phyloP scores from a whole-genome alignment of 108 stramenopile genomes.

The Cyclotella choctawhatcheeana region DNA sequence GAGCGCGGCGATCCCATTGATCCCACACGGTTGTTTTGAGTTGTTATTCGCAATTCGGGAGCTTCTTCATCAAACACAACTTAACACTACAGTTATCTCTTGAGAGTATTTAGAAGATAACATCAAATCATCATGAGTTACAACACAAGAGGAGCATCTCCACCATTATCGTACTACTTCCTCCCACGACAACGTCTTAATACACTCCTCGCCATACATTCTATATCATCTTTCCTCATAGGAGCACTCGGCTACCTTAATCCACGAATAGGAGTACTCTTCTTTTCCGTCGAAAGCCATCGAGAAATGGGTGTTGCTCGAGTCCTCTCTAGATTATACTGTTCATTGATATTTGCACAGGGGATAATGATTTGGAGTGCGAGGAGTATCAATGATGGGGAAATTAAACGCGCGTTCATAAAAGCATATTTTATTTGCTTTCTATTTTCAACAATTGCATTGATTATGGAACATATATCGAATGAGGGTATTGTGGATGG shows the following conservation, averaged over 20 bases:
- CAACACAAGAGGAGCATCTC: constrained; percentile 34
- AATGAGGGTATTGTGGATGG: constrained; percentile 62
- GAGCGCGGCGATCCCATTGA: too few relatives aligned
- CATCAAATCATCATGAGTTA: constrained; percentile 35
- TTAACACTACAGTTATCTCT: too few relatives aligned
- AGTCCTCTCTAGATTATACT: constrained; percentile 47
- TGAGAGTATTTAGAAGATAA: neutral
- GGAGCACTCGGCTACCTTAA: constrained; percentile 52
- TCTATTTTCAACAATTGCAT: constrained; percentile 45
- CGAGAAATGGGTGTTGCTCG: constrained; percentile 55
- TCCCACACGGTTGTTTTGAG: too few relatives aligned
- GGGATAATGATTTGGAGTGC: constrained; percentile 62
- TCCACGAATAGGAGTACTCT: constrained; percentile 31
- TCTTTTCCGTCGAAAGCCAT: constrained; percentile 57
- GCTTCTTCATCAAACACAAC: too few relatives aligned
- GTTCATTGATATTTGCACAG: constrained; percentile 60
- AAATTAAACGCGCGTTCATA: constrained; percentile 64
- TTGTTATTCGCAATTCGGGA: too few relatives aligned
- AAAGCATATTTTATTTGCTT: constrained; percentile 64
- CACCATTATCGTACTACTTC: constrained; percentile 51
- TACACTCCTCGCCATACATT: constrained; percentile 55
- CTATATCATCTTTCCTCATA: constrained; percentile 44
- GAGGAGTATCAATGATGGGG: constrained; percentile 60
- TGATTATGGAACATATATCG: constrained; percentile 51
- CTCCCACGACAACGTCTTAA: constrained; percentile 61